Percentiles rank a stretch among this genome's conserved stretches.
Conservation (phyloP, 2,329 filamentous ascomycete species). For the Claviceps fusiformis region DNA sequence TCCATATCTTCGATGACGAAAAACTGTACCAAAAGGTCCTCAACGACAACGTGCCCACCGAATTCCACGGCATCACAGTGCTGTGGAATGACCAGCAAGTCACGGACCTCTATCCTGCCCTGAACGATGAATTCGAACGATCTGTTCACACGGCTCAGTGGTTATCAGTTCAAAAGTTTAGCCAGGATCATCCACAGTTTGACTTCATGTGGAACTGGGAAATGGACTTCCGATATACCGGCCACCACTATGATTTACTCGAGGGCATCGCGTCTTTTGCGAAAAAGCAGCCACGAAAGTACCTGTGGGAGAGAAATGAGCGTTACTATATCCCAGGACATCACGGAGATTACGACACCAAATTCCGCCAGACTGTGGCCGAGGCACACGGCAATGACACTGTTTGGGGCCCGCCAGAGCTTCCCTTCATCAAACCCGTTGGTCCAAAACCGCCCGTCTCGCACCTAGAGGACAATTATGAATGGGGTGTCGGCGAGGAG, state of each 20-base stretch:
- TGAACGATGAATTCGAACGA: slow-evolving; percentile 46
- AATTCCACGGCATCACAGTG: slow-evolving; percentile 57
- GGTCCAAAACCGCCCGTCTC: slow-evolving; percentile 49
- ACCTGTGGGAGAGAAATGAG: slow-evolving; percentile 60
- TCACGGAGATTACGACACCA: slow-evolving; percentile 53
- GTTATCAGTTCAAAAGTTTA: slow-evolving; percentile 63
- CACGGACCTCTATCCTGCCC: slow-evolving; percentile 60
- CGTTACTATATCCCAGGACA: slow-evolving; percentile 58
- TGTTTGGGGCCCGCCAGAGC: slow-evolving; percentile 52
- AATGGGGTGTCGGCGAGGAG: slow-evolving; percentile 65
- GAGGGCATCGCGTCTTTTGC: slow-evolving; percentile 51
- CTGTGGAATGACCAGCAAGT: slow-evolving; percentile 67
- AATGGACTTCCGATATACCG: slow-evolving; percentile 65
- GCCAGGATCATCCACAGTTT: slow-evolving; percentile 62
- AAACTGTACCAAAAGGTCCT: slow-evolving; percentile 47
- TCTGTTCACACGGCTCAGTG: slow-evolving; percentile 51
- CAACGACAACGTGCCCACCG: slow-evolving; percentile 48
- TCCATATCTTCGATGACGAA: slow-evolving; percentile 45
- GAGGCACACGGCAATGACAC: slow-evolving; percentile 33
- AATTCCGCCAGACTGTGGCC: slow-evolving; percentile 54
- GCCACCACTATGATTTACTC: slow-evolving; percentile 70
- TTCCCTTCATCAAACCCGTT: slow-evolving; percentile 46
- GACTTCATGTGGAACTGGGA: slow-evolving; percentile 84
- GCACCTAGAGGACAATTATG: slow-evolving; percentile 50
- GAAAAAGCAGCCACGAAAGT: slow-evolving; percentile 54